phyloP scores from a whole-genome alignment of 2,329 filamentous ascomycete genomes.

The Colletotrichum scovillei region DNA sequence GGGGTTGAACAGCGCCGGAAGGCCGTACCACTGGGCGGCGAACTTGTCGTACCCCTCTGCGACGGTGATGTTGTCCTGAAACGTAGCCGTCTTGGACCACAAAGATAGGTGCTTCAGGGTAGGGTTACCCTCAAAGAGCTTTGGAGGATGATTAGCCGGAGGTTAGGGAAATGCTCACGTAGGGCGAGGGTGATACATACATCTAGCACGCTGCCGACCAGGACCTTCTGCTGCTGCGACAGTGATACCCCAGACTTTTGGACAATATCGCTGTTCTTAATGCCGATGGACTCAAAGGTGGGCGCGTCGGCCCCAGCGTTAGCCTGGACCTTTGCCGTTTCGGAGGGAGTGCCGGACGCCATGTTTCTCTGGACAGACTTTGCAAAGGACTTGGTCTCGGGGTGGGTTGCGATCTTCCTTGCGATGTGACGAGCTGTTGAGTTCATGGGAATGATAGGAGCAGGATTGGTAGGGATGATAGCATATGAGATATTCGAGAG shows the following conservation, averaged over 20 bases:
- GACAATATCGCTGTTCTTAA: constrained; percentile 66
- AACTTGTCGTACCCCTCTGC: constrained; percentile 65
- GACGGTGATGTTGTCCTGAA: constrained; percentile 69
- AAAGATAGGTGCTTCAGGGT: constrained; percentile 68
- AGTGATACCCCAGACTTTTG: constrained; percentile 63
- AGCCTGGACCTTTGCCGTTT: constrained; percentile 41
- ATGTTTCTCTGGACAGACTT: constrained; percentile 38
- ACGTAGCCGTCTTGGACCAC: constrained; percentile 68
- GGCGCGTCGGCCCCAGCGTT: constrained; percentile 26
- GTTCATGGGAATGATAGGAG: constrained; percentile 7
- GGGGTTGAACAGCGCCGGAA: constrained; percentile 66
- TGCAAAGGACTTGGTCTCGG: constrained; percentile 33
- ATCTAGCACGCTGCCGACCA: constrained; percentile 70
- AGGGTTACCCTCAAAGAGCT: constrained; percentile 70
- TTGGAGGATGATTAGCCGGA: not conserved
- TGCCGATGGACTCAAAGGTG: constrained; percentile 46
- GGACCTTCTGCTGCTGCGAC: constrained; percentile 59
- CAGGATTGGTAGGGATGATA: not conserved
- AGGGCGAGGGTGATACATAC: constrained; percentile 41
- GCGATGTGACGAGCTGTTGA: constrained; percentile 26
- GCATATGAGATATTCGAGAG: too few species aligned
- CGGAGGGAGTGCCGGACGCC: constrained; percentile 43
- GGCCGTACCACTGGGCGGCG: constrained; percentile 66
- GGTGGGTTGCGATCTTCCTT: constrained; percentile 24
- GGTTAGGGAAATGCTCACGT: too few species aligned